Evolutionary conservation across 306 rosid species (phyloP), one percentile per base, ranked within the genome.

Genomic region (Dryas octopetala): DNA sequence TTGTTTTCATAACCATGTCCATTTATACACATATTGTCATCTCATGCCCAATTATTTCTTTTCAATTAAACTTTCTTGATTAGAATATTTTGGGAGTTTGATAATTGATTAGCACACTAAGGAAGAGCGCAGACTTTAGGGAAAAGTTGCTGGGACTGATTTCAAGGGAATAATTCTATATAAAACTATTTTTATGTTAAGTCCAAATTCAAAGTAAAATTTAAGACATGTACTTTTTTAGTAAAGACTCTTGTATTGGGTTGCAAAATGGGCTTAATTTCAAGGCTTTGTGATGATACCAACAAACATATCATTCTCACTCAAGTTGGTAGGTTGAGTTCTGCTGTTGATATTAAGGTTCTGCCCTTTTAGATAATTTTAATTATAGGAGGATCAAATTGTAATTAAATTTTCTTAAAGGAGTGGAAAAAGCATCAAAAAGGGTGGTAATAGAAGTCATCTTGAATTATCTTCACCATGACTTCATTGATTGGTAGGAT

Each of bases 151-250:
- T 17, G 32, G 26, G 52, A 43, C 64, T 11, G 43, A 41, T 70
- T 54, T 54, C 64, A 54, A 54, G 52, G 64, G 41, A 70, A 70
- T 70, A 40, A 41, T 54, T 71, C 52, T 6, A 11, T 23, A 19
- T 10, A 71, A 55, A 54, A 10, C 49, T 16, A 43, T 7, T n/a
- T 63, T 62, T 61, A 11, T 15, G 14, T 52, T 52, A 26, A 23
- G 7, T 5, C 14, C 38, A 23, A 10, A 5, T 59, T 32, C 66
- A 61, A 61, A 11, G 43, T 15, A 28, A 11, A 4, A 26, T n/a
- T 5, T 5, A 61, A 0, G 43, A 59, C 64, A 11, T 8, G 45
- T 1, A 12, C 44, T 17, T 15, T 63, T 63, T 26, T 41, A 7
- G 49, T 26, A 15, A 63, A 63, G 13, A 63, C 28, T 63, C 40